These are phyloP conservation scores for Exophiala viscosa DNA, from an alignment of 2,329 filamentous ascomycete species.

Conservation along the genomic window DNA sequence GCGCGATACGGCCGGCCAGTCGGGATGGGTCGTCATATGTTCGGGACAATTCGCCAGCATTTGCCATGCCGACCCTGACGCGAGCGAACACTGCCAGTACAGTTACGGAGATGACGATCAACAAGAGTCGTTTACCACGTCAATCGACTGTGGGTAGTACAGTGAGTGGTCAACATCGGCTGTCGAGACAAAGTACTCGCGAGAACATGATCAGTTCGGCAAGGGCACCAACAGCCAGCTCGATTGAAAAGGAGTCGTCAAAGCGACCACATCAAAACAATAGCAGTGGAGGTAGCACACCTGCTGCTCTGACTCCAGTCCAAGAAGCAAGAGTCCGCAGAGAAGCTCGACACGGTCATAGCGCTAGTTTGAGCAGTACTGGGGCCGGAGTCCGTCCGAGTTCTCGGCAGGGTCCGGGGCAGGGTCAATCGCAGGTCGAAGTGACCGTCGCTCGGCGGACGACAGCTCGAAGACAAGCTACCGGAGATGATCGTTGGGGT, in stretches of 20 bases:
- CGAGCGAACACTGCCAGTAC: slow-evolving; percentile 25
- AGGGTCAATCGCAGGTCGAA: slow-evolving; percentile 15
- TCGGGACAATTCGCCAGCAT: slow-evolving; percentile 26
- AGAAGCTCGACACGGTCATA: slow-evolving; percentile 17
- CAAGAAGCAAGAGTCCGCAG: slow-evolving; percentile 18
- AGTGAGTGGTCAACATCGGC: slow-evolving; percentile 19
- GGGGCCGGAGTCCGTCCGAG: not conserved
- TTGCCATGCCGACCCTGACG: slow-evolving; percentile 22
- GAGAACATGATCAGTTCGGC: slow-evolving; percentile 24
- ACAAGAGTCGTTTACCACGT: slow-evolving; percentile 24
- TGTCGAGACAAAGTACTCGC: slow-evolving; percentile 27
- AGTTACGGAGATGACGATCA: slow-evolving; percentile 26
- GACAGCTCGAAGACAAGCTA: slow-evolving; percentile 14
- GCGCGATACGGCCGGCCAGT: slow-evolving; percentile 26
- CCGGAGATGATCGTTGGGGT: slow-evolving; percentile 21
- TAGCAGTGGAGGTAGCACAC: slow-evolving; percentile 15
- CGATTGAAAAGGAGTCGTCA: slow-evolving; percentile 9
- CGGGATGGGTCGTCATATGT: slow-evolving; percentile 27
- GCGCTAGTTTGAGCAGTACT: slow-evolving; percentile 12
- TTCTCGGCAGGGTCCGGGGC: slow-evolving; percentile 4
- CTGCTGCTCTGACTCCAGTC: slow-evolving; percentile 22
- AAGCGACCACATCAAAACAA: slow-evolving; percentile 9
- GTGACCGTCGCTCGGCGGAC: slow-evolving; percentile 21
- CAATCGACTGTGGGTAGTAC: slow-evolving; percentile 17
- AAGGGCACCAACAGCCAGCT: slow-evolving; percentile 1